Conservation (phyloP, 257 asterid genomes). For the Solanum dulcamara region DNA sequence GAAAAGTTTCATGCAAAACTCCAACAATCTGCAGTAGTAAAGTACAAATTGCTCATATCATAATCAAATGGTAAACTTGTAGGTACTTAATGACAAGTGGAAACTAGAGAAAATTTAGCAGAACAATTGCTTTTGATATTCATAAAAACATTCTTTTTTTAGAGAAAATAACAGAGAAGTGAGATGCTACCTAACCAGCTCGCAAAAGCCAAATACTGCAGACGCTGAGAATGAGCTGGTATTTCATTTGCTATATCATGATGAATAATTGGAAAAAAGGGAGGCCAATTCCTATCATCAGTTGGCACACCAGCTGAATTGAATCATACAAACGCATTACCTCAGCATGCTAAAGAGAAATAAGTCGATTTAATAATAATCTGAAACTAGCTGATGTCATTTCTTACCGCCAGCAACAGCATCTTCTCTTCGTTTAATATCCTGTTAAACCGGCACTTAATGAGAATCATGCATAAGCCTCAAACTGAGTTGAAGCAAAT, state of each 20-base stretch:
- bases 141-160: neutral
- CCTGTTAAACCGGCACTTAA: constrained; percentile 24
- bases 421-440: constrained; percentile 55
- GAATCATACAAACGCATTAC: neutral
- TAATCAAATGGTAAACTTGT: neutral
- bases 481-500: neutral
- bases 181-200: constrained; percentile 50
- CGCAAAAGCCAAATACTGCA: constrained; percentile 71
- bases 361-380: neutral
- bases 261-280: constrained; percentile 50
- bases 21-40: neutral
- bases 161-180: neutral
- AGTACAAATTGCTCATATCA: neutral
- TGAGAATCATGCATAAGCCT: constrained; percentile 2
- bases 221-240: constrained; percentile 52
- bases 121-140: neutral
- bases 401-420: constrained; percentile 49
- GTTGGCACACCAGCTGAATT: constrained; percentile 39
- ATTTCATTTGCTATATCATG: constrained; percentile 62
- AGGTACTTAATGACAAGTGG: neutral
- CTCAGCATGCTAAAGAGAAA: neutral
- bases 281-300: constrained; percentile 58
- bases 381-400: neutral
- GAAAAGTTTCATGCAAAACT: neutral
- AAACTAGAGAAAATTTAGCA: neutral